Evolutionary conservation across 2,329 filamentous ascomycete species (phyloP), one percentile per base, ranked within the genome.

Genomic region (Nannizziopsis arthrosporioides): DNA sequence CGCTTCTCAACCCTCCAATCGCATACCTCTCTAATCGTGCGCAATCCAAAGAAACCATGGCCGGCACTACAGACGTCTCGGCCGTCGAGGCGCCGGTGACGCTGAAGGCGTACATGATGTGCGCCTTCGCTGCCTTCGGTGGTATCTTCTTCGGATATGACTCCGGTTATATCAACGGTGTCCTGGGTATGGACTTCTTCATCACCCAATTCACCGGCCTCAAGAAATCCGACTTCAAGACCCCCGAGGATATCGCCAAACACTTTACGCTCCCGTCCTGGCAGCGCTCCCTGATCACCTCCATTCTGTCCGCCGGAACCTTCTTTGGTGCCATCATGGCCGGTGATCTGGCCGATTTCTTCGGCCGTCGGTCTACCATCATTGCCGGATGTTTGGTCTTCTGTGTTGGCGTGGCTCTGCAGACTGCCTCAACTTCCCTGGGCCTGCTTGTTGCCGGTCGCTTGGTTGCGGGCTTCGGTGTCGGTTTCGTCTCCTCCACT

Each of bases 251-350:
- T 22, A 12, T 39, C 15, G 39, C 42, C 37, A 44, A 32, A 22
- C 48, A 53, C 3, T 72, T 71, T 53, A 63, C 66, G 15, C 55
- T 78, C 17, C 65, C 71, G 3, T 68, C 73, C 8, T 67, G 61
- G 49, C 68, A 70, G 42, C 72, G 76, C 56, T 81, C 78, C 15
- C 69, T 83, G 44, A 81, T 88, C 61, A 80, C 80, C 61, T 86
- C 83, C 15, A 87, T 90, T 57, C 77, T 90, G 48, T 89, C 85
- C 32, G 77, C 74, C 61, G 78, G 80, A 65, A 87, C 84, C 58
- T 90, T 89, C 74, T 83, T 87, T 53, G 81, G 85, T 63, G 81
- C 85, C 49, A 61, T 90, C 55, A 78, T 86, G 53, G 84, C 82
- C 50, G 85, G 85, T 73, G 83, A 87, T 63, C 63, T 89, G 53